Base-by-base conservation (phyloP, 441 rosid genomes). In the Geranium incanum region DNA sequence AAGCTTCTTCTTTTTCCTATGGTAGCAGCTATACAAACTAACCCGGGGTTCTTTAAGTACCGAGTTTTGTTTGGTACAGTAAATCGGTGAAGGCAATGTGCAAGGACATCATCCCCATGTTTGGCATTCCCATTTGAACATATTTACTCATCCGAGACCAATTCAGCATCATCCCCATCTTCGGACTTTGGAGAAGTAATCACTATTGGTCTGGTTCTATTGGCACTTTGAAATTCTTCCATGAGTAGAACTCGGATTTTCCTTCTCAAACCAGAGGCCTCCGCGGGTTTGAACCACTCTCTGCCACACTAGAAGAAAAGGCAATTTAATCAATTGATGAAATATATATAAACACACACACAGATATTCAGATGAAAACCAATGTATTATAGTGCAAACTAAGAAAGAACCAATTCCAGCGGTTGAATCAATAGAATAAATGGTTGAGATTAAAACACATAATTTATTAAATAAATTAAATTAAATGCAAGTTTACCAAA, bases 281-380 rank as follows among this genome's bases (percentile, higher is more conserved):
- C 89, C 77, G 88, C 87, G 0, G 97, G 97, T 77, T 72, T 85
- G 81, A 95, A 95, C 99, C 99, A 92, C 68, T 72, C 74, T 81
- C 82, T 87, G 78, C 96, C 90, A 74, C 92, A 89, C 99, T 95
- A 85, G 38, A 78, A 76, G 28, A 2, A 66, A 9, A 1, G 23
- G 62, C 28, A 71, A 28, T 2, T 38, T 13, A 37, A 12, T 43
- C 50, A 43, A 43, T 43, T 9, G 12, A 43, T 43, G 12, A 43
- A 43, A 11, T 9, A 43, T 43, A 7, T 43, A 8, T 43, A 28
- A 28, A 28, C 33, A 28, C 33, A 28, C 33, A 28, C 33, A 28
- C 33, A 28, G 33, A 28, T 28, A 28, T 28, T 28, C 33, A 28
- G 33, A 28, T 28, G 33, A 28, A 28, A 28, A 28, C 33, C 33